Base-by-base conservation (phyloP, 2,329 filamentous ascomycete species). In the Fusarium kyushuense region DNA sequence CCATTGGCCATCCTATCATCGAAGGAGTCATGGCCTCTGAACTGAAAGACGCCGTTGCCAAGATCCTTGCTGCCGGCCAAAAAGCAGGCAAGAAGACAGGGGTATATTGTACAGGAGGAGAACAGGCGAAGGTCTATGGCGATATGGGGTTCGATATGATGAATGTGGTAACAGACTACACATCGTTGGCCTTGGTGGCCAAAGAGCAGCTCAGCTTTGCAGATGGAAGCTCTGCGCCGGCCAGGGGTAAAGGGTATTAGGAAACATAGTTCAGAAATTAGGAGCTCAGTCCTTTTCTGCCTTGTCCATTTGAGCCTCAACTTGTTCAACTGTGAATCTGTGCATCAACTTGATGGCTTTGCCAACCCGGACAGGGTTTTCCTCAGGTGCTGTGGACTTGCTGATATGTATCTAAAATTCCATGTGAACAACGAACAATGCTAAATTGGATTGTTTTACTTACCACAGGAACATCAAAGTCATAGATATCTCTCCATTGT, bases 391-490 rank as follows among this genome's bases (percentile, higher is more conserved):
- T 10, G 78, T 79, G 13, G 81, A 79, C 70, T 87, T 89, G 80
- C 88, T 89, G 63, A 94, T 82, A 62, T 89, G 87, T 66, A 89
- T 87, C 87, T 89, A 17, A n/a, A 41, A n/a, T 21, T 19, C 12
- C 29, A 23, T 33, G 60, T 52, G 14, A 65, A 54, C 27, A 52
- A 19, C 17, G 6, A 7, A 14, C 21, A 7, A 23, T 14, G 6
- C 25, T 14, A 4, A 7, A 16, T 12, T 13, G 4, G 5, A 6
- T 5, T n/a, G 21, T 11, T 13, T 2, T 33, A 78, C 84, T 74
- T 81, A 94, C 92, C 74, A 94, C 92, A 0, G 92, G 92, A 10
- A 92, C 92, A 71, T 95, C 92, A 76, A 94, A 92, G 59, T 94
- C 92, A 75, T 95, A 95, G 2, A 93, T 74, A 48, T 89, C 84